Conservation (phyloP, 257 asterid genomes). For the Rhazya stricta region DNA sequence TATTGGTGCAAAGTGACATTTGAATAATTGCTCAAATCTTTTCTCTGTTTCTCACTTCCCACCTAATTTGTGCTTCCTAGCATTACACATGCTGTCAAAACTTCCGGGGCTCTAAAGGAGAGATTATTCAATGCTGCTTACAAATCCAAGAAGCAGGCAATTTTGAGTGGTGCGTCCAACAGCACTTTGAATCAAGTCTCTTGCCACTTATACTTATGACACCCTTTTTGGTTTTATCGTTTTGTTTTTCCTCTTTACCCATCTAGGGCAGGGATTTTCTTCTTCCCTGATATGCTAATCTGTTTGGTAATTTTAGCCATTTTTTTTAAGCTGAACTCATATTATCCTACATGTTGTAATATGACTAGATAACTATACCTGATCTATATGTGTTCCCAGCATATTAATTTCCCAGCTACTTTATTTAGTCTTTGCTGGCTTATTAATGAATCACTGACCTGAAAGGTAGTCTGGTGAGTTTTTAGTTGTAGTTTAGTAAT, state of each 20-base stretch:
- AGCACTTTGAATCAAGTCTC: conserved; percentile 11
- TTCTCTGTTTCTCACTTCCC: conserved; percentile 19
- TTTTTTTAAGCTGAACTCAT: not conserved
- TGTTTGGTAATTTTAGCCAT: not conserved
- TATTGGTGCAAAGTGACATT: conserved; percentile 12
- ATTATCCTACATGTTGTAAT: not conserved
- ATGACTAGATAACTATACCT: too few species aligned
- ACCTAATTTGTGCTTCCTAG: conserved; percentile 30
- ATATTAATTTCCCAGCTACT: not conserved
- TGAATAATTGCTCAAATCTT: conserved; percentile 17
- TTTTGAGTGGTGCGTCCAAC: conserved; percentile 61
- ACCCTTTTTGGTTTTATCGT: not conserved
- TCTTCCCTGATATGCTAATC: not conserved
- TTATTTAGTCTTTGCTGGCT: not conserved
- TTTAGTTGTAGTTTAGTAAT: not conserved
- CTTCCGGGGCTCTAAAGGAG: conserved; percentile 76
- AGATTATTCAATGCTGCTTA: conserved; percentile 87
- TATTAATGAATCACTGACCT: not conserved
- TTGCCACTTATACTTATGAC: not conserved
- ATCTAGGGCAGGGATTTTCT: not conserved
- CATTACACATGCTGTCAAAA: conserved; percentile 74
- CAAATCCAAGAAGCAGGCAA: conserved; percentile 85
- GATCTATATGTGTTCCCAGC: not conserved
- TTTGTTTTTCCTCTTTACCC: not conserved
- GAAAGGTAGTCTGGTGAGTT: not conserved